Base-by-base conservation (phyloP, 2,329 filamentous ascomycete genomes). In the Botryosphaeria agaves region DNA sequence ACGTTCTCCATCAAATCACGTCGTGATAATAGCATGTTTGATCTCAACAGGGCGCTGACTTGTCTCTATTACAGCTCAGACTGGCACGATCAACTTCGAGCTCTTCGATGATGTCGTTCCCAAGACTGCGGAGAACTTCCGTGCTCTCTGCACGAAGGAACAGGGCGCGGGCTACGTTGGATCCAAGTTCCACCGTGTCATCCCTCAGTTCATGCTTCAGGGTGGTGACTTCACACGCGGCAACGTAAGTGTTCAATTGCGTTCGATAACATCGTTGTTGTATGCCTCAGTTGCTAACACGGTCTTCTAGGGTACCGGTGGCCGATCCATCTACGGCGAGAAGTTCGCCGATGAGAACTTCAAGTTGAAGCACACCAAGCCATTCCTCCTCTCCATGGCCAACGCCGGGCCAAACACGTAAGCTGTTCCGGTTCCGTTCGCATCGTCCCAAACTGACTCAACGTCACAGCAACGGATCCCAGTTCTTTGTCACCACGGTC, bases 281-380 rank as follows among this genome's bases (percentile, higher is more conserved):
- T 29, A 8, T 16, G 17, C 6, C 14, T 14, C n/a, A 17, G 16
- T 11, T 33, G 17, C 33, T 39, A 29, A 37, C 34, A 29, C 30
- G 27, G 16, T 33, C 9, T 31, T 21, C 34, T 37, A 91, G 83
- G 82, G 82, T 52, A 87, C 83, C 35, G 83, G 82, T 63, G 82
- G 83, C 61, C 80, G 79, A 64, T 91, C 81, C 56, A 92, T 92
- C 71, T 92, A 91, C 60, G 83, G 83, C 48, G 81, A 91, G 62
- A 89, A 87, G 70, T 92, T 93, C 54, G 62, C 74, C 48, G 83
- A 93, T 55, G 83, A 93, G 76, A 92, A 91, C 76, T 91, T 92
- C 69, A 52, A 59, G 38, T 52, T 66, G 43, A 74, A 72, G 65
- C 84, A 93, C 72, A 59, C 57, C 56, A 62, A 65, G 47, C 76